Evolutionary conservation across 257 asterid species (phyloP), one percentile per base, ranked within the genome.

Genomic region (Buddleja alternifolia): DNA sequence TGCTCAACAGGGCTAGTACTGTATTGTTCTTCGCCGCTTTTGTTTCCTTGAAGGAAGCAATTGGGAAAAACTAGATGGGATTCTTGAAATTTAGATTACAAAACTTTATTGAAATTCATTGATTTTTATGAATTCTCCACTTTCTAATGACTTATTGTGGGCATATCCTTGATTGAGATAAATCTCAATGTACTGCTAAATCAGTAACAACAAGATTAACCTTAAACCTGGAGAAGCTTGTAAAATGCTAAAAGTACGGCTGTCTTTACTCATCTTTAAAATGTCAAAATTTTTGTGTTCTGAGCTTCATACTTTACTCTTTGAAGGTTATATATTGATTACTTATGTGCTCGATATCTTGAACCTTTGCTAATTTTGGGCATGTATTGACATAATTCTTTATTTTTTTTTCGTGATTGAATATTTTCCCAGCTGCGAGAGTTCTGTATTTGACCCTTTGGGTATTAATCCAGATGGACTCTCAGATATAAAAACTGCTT

Each of bases 381-480:
- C 12, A 36, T 58, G 40, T 21, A 34, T 57, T 75, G 40, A 54
- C 56, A 66, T 32, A 40, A 50, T 67, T 52, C 53, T 48, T n/a
- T n/a, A n/a, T n/a, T n/a, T n/a, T n/a, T n/a, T n/a, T 68, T 29
- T 55, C 39, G 63, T 61, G 67, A 52, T 80, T 73, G 23, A 29
- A 62, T 46, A 17, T 50, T 14, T 59, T 75, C 61, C 60, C 82
- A 82, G 95, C 73, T 52, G 75, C 21, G 88, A 84, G 71, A 69
- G 72, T 70, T 77, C 93, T 63, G 75, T 44, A 51, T 90, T 90
- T 69, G 95, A 93, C 77, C 97, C 96, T 29, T 79, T 86, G 65
- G 95, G 96, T 52, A 88, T 88, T 71, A 80, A 76, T 76, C 79
- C 88, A 58, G 84, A 82, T 57, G 82, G 78, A 68, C 62, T 79